Base-by-base conservation (phyloP, 169 alveolate species). In the Miamiensis avidus region DNA sequence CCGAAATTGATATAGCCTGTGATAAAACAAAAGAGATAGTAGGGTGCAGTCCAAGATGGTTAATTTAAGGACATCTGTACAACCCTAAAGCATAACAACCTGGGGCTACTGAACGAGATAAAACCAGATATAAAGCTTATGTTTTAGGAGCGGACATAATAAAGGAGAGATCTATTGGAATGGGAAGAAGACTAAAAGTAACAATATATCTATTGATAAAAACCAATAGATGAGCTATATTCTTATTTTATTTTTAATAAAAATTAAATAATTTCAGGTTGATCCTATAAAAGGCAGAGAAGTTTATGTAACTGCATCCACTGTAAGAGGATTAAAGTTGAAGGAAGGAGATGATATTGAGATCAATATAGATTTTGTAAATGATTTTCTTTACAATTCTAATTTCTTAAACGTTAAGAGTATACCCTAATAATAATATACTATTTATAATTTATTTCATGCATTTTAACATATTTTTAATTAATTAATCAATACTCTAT, bases 21-120 rank as follows among this genome's bases (percentile, higher is more conserved):
- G 49, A 81, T 30, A 65, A 84, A 81, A 74, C 85, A 72, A 82
- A 85, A 31, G 92, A 83, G n/a, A 83, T 94, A 0, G 88, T 89
- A 33, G 98, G 97, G 27, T 85, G 90, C 29, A 33, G 97, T 0
- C 96, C 98, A 0, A 81, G 98, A 86, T 95, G 97, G 96, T 88
- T 92, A 16, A 82, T 94, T 16, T 79, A 85, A 27, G 96, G 95
- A 1, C 26, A 75, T 78, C 31, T 74, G 33, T n/a, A 65, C 74
- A 75, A 83, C 79, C 76, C 65, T 31, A 81, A 75, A 49, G 73
- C 25, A 49, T 79, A 26, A 49, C 64, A 79, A 49, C 15, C 65
- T 0, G 65, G 29, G 0, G 31, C 84, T 16, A 29, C 65, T 16
- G 49, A 79, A 15, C 64, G 64, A 0, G 81, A 84, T 29, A 76